Percentiles rank a stretch among this genome's conserved stretches.
Evolutionary conservation across 805 yeast species (phyloP).

Genomic region (Nematodospora valgi): DNA sequence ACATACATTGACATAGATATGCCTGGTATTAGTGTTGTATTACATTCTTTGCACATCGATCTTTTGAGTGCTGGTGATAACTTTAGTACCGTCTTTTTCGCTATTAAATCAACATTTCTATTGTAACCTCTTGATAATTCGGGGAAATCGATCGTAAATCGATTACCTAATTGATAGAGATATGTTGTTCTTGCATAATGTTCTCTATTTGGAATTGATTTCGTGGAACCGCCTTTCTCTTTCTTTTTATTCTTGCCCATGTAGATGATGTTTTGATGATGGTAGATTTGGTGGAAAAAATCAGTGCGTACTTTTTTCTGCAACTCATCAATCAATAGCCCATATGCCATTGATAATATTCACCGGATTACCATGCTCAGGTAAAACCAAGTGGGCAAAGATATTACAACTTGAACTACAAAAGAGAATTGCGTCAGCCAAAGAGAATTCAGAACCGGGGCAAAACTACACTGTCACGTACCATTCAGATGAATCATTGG

Average conservation of each 20-base stretch:
- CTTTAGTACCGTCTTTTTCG: conserved; percentile 65
- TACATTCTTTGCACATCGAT: conserved; percentile 65
- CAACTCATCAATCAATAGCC: no score
- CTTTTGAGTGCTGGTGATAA: conserved; percentile 66
- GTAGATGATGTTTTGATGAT: background rate
- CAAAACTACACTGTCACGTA: conserved; percentile 57
- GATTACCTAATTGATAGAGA: conserved; percentile 52
- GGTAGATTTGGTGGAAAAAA: background rate
- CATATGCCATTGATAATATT: conserved; percentile 89
- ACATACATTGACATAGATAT: conserved; percentile 35
- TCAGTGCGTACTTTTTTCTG: no score
- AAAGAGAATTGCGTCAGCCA: conserved; percentile 37
- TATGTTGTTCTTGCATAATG: conserved; percentile 58
- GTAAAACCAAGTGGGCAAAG: conserved; percentile 74
- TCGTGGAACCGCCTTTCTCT: conserved; percentile 31
- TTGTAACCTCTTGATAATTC: conserved; percentile 55
- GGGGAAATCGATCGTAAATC: conserved; percentile 30
- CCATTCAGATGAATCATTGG: conserved; percentile 76
- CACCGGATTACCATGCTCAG: conserved; percentile 83
- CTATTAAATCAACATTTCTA: conserved; percentile 54
- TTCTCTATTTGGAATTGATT: conserved; percentile 48
- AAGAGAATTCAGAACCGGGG: conserved; percentile 43
- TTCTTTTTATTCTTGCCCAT: conserved; percentile 9
- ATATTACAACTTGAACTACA: conserved; percentile 50
- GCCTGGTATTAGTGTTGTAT: conserved; percentile 49